phyloP scores from a whole-genome alignment of 164 flowering plant species.

The Stephania cephalantha region DNA sequence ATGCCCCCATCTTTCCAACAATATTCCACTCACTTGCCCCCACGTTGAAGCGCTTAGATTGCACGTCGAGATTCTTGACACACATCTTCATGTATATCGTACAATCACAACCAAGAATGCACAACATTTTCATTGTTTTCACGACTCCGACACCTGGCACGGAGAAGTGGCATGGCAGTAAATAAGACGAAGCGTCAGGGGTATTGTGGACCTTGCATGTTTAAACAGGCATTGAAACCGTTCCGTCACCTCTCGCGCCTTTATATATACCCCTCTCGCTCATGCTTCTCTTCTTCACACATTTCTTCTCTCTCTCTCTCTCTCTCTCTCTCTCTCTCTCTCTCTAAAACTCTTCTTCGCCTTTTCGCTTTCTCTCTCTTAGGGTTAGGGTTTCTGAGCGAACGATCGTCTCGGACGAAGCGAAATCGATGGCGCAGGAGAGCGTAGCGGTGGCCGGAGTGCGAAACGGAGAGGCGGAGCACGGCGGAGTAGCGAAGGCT shows the following conservation, averaged over 20 bases:
- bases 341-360: not conserved
- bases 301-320: not conserved
- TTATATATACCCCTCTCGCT: conserved; percentile 27
- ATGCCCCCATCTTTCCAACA: not conserved
- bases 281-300: not conserved
- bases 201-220: not conserved
- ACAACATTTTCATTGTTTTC: too few species aligned
- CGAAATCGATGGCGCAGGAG: conserved; percentile 45
- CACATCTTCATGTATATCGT: too few species aligned
- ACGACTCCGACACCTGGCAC: too few species aligned
- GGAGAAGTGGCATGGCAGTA: not conserved
- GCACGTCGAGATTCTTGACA: too few species aligned
- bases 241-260: conserved; percentile 35
- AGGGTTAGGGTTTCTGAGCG: conserved; percentile 26
- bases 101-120: too few species aligned
- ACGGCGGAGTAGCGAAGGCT: conserved; percentile 17
- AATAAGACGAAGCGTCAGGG: not conserved
- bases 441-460: conserved; percentile 8
- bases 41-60: not conserved
- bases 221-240: conserved; percentile 19
- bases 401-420: not conserved
- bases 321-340: not conserved
- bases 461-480: conserved; percentile 31
- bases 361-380: conserved; percentile 18
- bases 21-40: not conserved